Conservation (phyloP, 805 yeast species). For the Limtongozyma cylindracea region DNA sequence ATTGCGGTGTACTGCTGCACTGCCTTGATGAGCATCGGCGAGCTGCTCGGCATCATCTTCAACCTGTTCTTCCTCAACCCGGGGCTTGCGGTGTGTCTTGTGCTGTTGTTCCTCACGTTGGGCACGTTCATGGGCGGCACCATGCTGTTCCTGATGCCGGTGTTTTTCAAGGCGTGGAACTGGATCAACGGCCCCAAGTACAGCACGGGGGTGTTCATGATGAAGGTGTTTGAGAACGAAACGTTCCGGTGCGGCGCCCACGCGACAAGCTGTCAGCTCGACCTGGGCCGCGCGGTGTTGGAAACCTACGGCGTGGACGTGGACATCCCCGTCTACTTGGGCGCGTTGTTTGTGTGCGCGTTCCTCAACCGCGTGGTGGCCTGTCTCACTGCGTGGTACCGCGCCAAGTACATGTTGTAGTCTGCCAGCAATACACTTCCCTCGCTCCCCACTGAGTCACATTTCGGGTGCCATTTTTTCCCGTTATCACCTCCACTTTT, state of each 20-base stretch:
- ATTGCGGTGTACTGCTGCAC: slow-evolving; percentile 27
- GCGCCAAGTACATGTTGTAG: too few species aligned
- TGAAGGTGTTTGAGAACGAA: slow-evolving; percentile 27
- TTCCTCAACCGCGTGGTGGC: too few species aligned
- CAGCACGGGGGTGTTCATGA: slow-evolving; percentile 33
- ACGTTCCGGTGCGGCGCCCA: slow-evolving; percentile 24
- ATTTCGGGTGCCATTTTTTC: too few species aligned
- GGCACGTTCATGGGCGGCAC: slow-evolving; percentile 74
- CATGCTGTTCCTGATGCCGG: slow-evolving; percentile 54
- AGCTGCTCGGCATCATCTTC: slow-evolving; percentile 61
- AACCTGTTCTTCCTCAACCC: slow-evolving; percentile 50
- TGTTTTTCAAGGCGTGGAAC: slow-evolving; percentile 42
- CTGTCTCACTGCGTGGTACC: too few species aligned
- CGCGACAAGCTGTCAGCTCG: too few species aligned
- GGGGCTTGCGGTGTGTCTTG: slow-evolving; percentile 58
- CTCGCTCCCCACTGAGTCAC: too few species aligned
- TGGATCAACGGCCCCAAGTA: slow-evolving; percentile 61
- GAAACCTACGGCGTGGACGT: too few species aligned
- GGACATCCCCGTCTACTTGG: too few species aligned
- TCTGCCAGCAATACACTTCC: too few species aligned
- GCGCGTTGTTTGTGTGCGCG: too few species aligned
- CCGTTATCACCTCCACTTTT: too few species aligned
- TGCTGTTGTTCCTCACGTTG: slow-evolving; percentile 37
- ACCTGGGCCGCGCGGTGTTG: too few species aligned
- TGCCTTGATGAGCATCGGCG: slow-evolving; percentile 48